Evolutionary conservation across 139 green algal genomes (phyloP).

Genomic region (Chlamydomonas sp.): DNA sequence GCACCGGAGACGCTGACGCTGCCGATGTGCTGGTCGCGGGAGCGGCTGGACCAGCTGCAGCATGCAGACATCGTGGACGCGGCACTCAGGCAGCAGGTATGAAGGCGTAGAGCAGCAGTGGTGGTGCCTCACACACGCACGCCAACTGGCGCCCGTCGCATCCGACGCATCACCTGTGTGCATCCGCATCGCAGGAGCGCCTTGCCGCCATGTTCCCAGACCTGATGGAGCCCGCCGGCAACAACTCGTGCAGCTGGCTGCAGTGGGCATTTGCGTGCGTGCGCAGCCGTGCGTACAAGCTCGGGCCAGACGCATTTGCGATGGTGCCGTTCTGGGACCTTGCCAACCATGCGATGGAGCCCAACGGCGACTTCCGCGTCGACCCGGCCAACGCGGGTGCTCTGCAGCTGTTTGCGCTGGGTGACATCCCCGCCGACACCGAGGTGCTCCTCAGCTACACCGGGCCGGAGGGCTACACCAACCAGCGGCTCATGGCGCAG

Average conservation of each 20-base stretch:
- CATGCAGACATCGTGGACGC: slow-evolving; percentile 36
- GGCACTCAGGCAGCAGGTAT: slow-evolving; percentile 42
- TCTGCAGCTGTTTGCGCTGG: slow-evolving; percentile 42
- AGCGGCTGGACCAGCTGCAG: slow-evolving; percentile 46
- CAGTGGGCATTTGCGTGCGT: slow-evolving; percentile 55
- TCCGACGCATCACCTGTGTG: neutral
- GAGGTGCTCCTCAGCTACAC: slow-evolving; percentile 57
- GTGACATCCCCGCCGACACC: slow-evolving; percentile 21
- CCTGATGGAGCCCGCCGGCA: neutral
- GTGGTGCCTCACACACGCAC: neutral
- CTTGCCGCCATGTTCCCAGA: neutral
- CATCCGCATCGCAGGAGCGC: neutral
- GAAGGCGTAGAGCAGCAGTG: neutral
- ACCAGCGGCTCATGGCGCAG: slow-evolving; percentile 36
- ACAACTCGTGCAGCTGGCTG: slow-evolving; percentile 33
- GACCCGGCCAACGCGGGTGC: neutral
- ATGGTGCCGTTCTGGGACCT: slow-evolving; percentile 56
- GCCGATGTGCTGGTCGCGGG: slow-evolving; percentile 42
- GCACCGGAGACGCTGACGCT: slow-evolving; percentile 37
- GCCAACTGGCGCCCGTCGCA: too few relatives aligned
- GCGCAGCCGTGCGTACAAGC: slow-evolving; percentile 39
- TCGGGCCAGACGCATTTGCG: slow-evolving; percentile 30
- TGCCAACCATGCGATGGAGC: slow-evolving; percentile 44
- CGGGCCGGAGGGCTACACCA: slow-evolving; percentile 32
- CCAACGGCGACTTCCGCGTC: slow-evolving; percentile 43